These are phyloP conservation scores for Vitis cinerea DNA, from an alignment of 164 flowering plant species.

Conservation along the genomic window DNA sequence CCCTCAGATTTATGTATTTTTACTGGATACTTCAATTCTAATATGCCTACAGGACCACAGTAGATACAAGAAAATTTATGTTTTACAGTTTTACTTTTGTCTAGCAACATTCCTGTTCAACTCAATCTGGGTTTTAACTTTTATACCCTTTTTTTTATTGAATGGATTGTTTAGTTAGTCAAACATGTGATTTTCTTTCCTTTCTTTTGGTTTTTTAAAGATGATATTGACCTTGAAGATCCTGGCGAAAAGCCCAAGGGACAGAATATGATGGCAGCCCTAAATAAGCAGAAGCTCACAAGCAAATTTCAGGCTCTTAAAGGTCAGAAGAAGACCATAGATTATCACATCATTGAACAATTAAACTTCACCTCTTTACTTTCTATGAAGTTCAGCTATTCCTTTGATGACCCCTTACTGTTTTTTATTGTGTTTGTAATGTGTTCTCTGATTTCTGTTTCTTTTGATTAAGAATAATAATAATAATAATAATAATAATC, in stretches of 20 bases:
- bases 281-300: constrained; percentile 62
- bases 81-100: no score
- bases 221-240: constrained; percentile 89
- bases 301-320: constrained; percentile 64
- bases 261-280: constrained; percentile 42
- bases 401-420: neutral
- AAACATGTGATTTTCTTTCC: neutral
- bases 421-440: neutral
- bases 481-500: neutral
- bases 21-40: no score
- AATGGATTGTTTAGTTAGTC: neutral
- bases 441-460: no score
- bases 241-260: constrained; percentile 61
- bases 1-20: no score
- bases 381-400: neutral
- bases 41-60: no score
- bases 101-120: neutral
- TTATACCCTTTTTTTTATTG: neutral
- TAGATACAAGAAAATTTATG: no score
- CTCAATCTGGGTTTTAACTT: neutral
- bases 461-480: no score
- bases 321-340: constrained; percentile 42
- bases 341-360: no score
- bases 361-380: neutral
- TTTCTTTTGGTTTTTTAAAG: constrained; percentile 27